These are phyloP conservation scores for Ceratocystis albifundus DNA, from an alignment of 2,329 filamentous ascomycete genomes.

Conservation along the genomic window DNA sequence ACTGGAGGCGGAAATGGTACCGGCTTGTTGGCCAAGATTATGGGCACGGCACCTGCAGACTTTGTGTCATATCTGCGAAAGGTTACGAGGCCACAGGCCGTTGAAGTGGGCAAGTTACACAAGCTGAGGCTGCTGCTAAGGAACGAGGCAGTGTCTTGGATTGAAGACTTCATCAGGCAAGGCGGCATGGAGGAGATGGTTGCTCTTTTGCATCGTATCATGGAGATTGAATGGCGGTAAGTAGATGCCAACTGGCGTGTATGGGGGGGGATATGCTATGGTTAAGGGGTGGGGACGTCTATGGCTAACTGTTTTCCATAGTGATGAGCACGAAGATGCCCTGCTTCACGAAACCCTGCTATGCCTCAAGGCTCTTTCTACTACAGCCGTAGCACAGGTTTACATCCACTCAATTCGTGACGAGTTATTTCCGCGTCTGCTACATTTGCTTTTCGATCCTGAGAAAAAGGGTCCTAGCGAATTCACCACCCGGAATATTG, in stretches of 20 bases:
- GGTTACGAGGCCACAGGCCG: conserved; percentile 64
- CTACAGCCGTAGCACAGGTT: conserved; percentile 72
- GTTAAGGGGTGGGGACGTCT: neutral
- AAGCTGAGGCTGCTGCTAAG: conserved; percentile 80
- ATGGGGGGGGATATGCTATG: conserved; percentile 13
- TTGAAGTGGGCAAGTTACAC: conserved; percentile 91
- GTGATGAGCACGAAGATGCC: conserved; percentile 90
- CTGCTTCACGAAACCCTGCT: conserved; percentile 84
- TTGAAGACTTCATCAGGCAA: conserved; percentile 77
- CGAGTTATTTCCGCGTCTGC: conserved; percentile 71
- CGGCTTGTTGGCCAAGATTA: conserved; percentile 53
- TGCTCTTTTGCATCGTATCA: conserved; percentile 73
- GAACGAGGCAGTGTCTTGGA: conserved; percentile 94
- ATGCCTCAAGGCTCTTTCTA: conserved; percentile 88
- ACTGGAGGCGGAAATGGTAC: conserved; percentile 42
- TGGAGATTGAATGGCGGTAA: conserved; percentile 91
- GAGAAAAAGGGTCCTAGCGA: conserved; percentile 96
- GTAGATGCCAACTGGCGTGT: conserved; percentile 28
- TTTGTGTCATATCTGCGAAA: conserved; percentile 79
- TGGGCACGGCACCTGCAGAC: conserved; percentile 63
- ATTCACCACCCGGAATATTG: conserved; percentile 83
- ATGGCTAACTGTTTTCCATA: conserved; percentile 30
- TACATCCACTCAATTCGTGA: conserved; percentile 69
- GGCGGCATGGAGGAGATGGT: conserved; percentile 91
- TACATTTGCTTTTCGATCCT: conserved; percentile 90